These are phyloP conservation scores for Metarhizium robertsii DNA, from an alignment of 2,329 filamentous ascomycete genomes.

Conservation along the genomic window DNA sequence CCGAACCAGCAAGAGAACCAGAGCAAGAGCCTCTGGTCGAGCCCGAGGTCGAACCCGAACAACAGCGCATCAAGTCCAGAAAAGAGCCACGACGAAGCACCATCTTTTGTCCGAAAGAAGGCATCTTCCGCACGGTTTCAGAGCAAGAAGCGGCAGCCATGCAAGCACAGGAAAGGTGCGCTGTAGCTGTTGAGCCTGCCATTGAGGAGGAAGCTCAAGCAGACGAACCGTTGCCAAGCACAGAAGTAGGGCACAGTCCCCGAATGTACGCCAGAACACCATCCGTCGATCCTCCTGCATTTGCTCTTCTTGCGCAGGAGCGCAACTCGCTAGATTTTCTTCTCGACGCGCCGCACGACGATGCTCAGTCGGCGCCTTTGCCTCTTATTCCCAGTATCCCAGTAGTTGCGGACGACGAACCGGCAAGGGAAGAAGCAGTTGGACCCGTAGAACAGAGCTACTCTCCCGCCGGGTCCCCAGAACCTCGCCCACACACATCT, in stretches of 20 bases:
- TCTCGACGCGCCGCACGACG: conserved; percentile 44
- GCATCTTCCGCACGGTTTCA: conserved; percentile 52
- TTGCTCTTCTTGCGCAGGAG: conserved; percentile 42
- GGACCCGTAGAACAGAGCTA: conserved; percentile 6
- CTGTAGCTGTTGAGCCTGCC: not conserved
- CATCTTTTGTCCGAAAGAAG: conserved; percentile 52
- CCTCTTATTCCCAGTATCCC: conserved; percentile 33
- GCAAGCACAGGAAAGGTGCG: conserved; percentile 21
- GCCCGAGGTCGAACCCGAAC: not conserved
- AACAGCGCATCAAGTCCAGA: conserved; percentile 18
- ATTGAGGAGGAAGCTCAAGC: conserved; percentile 8
- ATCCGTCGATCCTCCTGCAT: conserved; percentile 52
- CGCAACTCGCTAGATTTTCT: conserved; percentile 53
- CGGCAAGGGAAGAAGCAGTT: not conserved
- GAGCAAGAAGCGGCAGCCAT: conserved; percentile 40
- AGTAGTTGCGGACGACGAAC: conserved; percentile 10
- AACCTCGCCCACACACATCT: conserved; percentile 35
- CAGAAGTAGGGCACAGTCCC: conserved; percentile 22
- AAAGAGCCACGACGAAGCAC: conserved; percentile 38
- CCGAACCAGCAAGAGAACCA: conserved; percentile 15
- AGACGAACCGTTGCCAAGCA: conserved; percentile 9
- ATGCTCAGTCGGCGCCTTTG: conserved; percentile 23
- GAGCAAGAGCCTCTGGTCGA: conserved; percentile 5
- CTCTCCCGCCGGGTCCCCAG: conserved; percentile 14
- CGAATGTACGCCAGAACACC: conserved; percentile 47